Evolutionary conservation across 2,329 filamentous ascomycete genomes (phyloP).

Genomic region (Paecilomyces variotii): DNA sequence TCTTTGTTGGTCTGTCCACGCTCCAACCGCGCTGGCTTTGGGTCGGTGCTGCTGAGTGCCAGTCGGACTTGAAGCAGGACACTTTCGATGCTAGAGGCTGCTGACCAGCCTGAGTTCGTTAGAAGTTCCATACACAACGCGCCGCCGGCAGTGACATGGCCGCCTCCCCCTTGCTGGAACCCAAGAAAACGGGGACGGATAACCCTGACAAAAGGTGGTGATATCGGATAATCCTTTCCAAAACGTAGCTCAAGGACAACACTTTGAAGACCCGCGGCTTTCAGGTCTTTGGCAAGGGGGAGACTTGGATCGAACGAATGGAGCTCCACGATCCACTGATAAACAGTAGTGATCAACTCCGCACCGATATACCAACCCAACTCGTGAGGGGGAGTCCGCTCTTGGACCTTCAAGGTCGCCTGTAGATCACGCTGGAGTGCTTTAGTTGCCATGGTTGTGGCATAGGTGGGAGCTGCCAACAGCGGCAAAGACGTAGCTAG

Average conservation of each 20-base stretch:
- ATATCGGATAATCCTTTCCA: conserved; percentile 63
- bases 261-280: conserved; percentile 51
- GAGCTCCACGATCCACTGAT: conserved; percentile 86
- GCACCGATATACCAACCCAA: conserved; percentile 79
- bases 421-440: conserved; percentile 58
- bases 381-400: conserved; percentile 50
- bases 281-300: conserved; percentile 69
- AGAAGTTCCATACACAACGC: conserved; percentile 80
- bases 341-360: conserved; percentile 61
- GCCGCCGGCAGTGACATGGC: conserved; percentile 76
- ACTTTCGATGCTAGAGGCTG: conserved; percentile 64
- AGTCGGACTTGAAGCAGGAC: conserved; percentile 74
- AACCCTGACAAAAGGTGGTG: conserved; percentile 77
- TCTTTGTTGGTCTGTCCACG: background rate
- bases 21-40: conserved; percentile 62
- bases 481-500: conserved; percentile 55
- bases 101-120: conserved; percentile 75
- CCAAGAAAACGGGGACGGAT: conserved; percentile 70
- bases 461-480: conserved; percentile 59
- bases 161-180: conserved; percentile 67
- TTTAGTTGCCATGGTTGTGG: conserved; percentile 53
- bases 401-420: conserved; percentile 57
- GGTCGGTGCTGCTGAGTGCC: conserved; percentile 62
- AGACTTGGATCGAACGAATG: conserved; percentile 68
- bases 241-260: conserved; percentile 79